Percentiles rank a stretch among this genome's conserved stretches.
Conservation (phyloP, 805 yeast genomes). For the Metschnikowia bowlesiae region DNA sequence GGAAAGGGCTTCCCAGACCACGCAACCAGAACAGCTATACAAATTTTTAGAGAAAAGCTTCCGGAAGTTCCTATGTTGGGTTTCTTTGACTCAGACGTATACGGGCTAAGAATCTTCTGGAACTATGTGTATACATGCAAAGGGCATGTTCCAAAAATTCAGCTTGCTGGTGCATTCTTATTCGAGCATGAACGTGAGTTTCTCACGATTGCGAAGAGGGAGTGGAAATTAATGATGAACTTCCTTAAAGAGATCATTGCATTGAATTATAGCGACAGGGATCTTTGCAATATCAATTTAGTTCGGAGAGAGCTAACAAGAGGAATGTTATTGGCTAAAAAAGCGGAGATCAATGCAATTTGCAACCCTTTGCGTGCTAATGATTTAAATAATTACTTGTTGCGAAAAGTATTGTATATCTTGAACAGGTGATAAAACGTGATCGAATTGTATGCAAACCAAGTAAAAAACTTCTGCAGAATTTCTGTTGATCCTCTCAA, state of each 20-base stretch:
- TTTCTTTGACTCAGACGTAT: conserved; percentile 19
- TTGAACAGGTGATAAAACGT: conserved; percentile 13
- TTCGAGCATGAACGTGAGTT: conserved; percentile 13
- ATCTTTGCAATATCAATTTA: neutral
- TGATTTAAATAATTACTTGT: conserved; percentile 9
- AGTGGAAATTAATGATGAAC: conserved; percentile 12
- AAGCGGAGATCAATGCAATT: conserved; percentile 54
- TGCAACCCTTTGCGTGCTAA: conserved; percentile 12
- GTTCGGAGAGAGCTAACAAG: conserved; percentile 49
- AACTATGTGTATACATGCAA: conserved; percentile 5
- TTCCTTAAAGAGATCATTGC: conserved; percentile 6
- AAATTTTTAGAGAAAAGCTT: conserved; percentile 1
- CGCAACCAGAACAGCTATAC: conserved; percentile 11
- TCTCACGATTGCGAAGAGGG: conserved; percentile 11
- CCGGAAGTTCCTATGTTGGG: conserved; percentile 7
- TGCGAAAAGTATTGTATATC: conserved; percentile 12
- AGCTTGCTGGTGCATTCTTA: conserved; percentile 14
- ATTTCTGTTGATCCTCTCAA: conserved; percentile 1
- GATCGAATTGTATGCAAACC: conserved; percentile 13
- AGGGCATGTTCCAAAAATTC: neutral
- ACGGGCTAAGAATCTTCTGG: conserved; percentile 16
- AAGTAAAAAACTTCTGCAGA: conserved; percentile 10
- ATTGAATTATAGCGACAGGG: neutral
- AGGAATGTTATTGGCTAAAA: conserved; percentile 45
- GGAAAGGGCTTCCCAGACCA: conserved; percentile 18